Base-by-base conservation (phyloP, 257 asterid genomes). In the Nemophila menziesii region DNA sequence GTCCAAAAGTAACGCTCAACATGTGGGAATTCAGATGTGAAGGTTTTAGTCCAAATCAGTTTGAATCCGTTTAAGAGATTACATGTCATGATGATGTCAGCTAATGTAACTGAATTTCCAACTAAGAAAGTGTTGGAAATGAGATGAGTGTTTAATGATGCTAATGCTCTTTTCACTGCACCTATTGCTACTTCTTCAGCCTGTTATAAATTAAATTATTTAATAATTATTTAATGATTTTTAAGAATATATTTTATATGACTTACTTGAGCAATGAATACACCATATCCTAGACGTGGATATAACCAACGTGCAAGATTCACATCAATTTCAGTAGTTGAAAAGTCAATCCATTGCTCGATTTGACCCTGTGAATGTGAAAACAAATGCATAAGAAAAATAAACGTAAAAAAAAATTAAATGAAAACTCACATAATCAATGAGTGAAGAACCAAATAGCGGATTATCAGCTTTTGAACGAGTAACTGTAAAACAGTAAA, bases 1-100 rank as follows among this genome's bases (percentile, higher is more conserved):
- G 95, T 84, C 98, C 98, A 89, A 41, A 84, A 56, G 40, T 84
- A 80, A 67, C 98, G 72, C 70, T 89, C 98, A 11, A 89, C 86
- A 11, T 89, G 95, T 20, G 95, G 95, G 58, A 78, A 89, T 38
- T 76, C 98, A 13, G 82, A 63, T 51, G 98, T 89, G 48, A 89
- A 80, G 71, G 62, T 74, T 86, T 89, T 84, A 7, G 86, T 89
- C 70, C 78, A 2, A 55, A 75, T 37, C 0, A 0, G 1, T 57
- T 36, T 60, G 42, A 80, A 69, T 33, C 95, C 98, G 8, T 0
- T 0, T 16, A 47, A 21, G 46, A 89, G 61, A 61, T 75, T 84
- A 52, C 94, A 84, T 5, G 50, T 56, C 81, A 79, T 36, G 19
- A 78, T 26, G 52, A 89, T 76, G 62, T 89, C 98, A 16, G 98